phyloP scores from a whole-genome alignment of 164 flowering plant species.

The Cinnamomum micranthum region DNA sequence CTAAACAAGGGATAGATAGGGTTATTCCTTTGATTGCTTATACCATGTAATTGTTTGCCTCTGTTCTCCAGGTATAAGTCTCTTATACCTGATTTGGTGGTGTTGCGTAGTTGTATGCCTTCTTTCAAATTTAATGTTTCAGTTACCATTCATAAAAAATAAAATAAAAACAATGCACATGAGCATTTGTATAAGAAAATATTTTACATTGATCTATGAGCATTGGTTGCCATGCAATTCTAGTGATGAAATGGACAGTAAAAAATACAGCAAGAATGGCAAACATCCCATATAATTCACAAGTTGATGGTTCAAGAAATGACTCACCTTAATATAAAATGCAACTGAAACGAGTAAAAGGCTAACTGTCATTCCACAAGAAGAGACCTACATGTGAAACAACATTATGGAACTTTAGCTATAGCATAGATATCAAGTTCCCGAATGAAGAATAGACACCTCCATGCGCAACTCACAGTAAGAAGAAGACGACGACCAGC shows the following conservation, averaged over 20 bases:
- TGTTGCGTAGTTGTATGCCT: no score
- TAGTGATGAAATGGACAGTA: no score
- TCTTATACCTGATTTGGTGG: no score
- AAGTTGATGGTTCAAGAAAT: neutral
- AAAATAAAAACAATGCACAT: no score
- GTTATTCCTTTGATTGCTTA: no score
- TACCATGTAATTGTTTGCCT: no score
- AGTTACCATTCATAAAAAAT: no score
- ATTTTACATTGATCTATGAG: neutral
- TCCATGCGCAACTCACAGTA: slow-evolving; percentile 49
- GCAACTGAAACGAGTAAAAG: slow-evolving; percentile 70
- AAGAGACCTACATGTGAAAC: slow-evolving; percentile 51
- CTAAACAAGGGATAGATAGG: no score
- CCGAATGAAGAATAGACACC: neutral
- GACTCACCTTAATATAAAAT: slow-evolving; percentile 65
- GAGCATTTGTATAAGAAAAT: no score
- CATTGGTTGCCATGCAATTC: neutral
- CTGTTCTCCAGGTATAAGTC: no score
- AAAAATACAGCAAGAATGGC: neutral
- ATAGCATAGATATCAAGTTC: neutral
- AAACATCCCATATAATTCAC: no score
- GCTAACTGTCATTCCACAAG: slow-evolving; percentile 74
- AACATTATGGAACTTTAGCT: neutral
- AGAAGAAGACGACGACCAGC: slow-evolving; percentile 92
- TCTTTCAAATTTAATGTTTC: no score